Percentiles rank a stretch among this genome's conserved stretches.
Evolutionary conservation across 352 stramenopile species (phyloP).

Genomic region (Phytopythium delawarense): DNA sequence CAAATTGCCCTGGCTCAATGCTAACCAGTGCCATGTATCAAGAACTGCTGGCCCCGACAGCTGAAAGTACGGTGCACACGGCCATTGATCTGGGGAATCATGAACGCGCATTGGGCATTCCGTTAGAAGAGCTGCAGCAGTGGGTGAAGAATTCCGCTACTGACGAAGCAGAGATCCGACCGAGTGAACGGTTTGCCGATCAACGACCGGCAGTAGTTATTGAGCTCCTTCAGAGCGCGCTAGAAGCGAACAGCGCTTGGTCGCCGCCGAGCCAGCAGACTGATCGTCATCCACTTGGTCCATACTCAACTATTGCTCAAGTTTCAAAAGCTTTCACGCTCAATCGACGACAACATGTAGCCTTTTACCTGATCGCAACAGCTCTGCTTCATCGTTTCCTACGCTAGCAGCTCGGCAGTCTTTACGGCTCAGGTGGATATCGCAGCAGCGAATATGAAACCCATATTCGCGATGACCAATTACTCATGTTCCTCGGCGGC

Average conservation of each 20-base stretch:
- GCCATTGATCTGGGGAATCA: neutral
- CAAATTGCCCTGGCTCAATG: neutral
- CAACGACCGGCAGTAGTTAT: neutral
- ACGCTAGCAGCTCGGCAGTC: constrained; percentile 1
- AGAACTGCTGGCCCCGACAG: neutral
- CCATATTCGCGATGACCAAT: constrained; percentile 3
- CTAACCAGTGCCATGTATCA: neutral
- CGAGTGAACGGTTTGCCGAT: constrained; percentile 1
- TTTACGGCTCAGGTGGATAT: neutral
- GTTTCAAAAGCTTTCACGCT: constrained; percentile 2
- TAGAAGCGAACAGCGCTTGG: neutral
- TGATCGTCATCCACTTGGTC: neutral
- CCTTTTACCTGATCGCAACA: constrained; percentile 3
- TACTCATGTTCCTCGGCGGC: constrained; percentile 8
- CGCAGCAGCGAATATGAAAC: neutral
- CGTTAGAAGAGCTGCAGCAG: neutral
- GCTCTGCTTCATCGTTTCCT: constrained; percentile 6
- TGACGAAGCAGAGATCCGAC: neutral
- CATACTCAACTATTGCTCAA: neutral
- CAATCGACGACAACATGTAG: constrained; percentile 4
- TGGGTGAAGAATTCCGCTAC: neutral
- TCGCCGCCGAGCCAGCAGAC: neutral
- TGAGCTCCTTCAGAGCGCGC: neutral
- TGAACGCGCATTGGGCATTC: neutral
- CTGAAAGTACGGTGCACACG: neutral